phyloP scores from a whole-genome alignment of 768 basidiomycete species.

The Tephrocybe sp. region DNA sequence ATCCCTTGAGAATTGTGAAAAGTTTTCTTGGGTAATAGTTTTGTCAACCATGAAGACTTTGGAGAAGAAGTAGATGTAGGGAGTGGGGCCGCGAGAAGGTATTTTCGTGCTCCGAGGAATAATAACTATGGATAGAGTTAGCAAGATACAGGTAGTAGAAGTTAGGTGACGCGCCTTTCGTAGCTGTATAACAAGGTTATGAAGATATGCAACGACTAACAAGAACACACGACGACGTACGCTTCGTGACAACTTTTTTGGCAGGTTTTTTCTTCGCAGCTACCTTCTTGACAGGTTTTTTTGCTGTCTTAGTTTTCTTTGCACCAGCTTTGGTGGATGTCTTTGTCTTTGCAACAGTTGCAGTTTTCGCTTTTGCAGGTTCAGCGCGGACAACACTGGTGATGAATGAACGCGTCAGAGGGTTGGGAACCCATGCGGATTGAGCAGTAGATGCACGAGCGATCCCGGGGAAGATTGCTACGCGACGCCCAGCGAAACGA shows the following conservation, averaged over 20 bases:
- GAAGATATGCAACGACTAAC: not conserved
- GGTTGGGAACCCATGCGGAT: slow-evolving; percentile 4
- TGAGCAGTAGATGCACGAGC: not conserved
- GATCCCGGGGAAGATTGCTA: not conserved
- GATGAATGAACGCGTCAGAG: slow-evolving; percentile 20
- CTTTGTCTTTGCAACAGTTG: not conserved
- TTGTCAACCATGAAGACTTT: not conserved
- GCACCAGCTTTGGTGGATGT: not conserved
- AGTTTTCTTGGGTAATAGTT: not conserved
- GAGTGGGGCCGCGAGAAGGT: not conserved
- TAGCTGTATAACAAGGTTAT: slow-evolving; percentile 1
- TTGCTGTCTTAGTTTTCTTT: not conserved
- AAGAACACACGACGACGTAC: slow-evolving; percentile 5
- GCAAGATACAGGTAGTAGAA: not conserved
- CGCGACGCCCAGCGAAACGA: slow-evolving; percentile 12
- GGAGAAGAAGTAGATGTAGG: slow-evolving; percentile 2
- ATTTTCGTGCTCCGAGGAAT: slow-evolving; percentile 7
- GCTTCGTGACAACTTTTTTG: slow-evolving; percentile 4
- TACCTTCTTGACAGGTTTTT: slow-evolving; percentile 9
- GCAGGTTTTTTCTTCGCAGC: slow-evolving; percentile 8
- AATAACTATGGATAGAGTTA: not conserved
- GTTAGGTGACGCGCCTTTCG: not conserved
- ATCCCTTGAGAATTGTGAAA: not conserved
- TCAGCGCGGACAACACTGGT: slow-evolving; percentile 11
- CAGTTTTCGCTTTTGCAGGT: slow-evolving; percentile 1